These are phyloP conservation scores for Tetracladium setigerum DNA, from an alignment of 495 filamentous ascomycete species.

Conservation along the genomic window DNA sequence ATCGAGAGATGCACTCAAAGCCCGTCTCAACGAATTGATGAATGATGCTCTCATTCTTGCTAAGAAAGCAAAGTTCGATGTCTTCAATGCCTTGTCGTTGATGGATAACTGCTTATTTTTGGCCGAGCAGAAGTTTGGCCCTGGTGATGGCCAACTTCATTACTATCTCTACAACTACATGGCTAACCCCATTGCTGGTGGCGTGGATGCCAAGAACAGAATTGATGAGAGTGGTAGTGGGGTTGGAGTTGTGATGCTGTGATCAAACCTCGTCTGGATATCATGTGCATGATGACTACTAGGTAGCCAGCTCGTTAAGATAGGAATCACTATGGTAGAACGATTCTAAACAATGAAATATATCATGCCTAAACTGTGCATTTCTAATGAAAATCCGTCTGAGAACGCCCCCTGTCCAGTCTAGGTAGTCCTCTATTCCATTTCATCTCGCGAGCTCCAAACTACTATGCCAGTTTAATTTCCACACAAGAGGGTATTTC, in stretches of 20 bases:
- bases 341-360: too few species aligned
- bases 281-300: too few species aligned
- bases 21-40: constrained; percentile 66
- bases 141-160: constrained; percentile 87
- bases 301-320: too few species aligned
- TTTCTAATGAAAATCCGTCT: too few species aligned
- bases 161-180: constrained; percentile 98
- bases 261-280: too few species aligned
- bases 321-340: too few species aligned
- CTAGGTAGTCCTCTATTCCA: too few species aligned
- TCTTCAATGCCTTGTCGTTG: constrained; percentile 91
- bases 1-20: constrained; percentile 51
- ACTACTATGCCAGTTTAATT: too few species aligned
- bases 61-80: constrained; percentile 83
- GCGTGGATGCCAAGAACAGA: constrained; percentile 69
- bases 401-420: too few species aligned
- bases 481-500: too few species aligned
- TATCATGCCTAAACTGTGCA: too few species aligned
- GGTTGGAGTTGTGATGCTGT: constrained; percentile 83
- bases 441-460: too few species aligned
- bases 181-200: constrained; percentile 69
- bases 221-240: constrained; percentile 74
- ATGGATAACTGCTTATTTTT: constrained; percentile 93
- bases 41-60: constrained; percentile 83
- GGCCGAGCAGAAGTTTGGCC: constrained; percentile 84